Evolutionary conservation across 257 asterid species (phyloP).

Genomic region (Salvia miltiorrhiza): DNA sequence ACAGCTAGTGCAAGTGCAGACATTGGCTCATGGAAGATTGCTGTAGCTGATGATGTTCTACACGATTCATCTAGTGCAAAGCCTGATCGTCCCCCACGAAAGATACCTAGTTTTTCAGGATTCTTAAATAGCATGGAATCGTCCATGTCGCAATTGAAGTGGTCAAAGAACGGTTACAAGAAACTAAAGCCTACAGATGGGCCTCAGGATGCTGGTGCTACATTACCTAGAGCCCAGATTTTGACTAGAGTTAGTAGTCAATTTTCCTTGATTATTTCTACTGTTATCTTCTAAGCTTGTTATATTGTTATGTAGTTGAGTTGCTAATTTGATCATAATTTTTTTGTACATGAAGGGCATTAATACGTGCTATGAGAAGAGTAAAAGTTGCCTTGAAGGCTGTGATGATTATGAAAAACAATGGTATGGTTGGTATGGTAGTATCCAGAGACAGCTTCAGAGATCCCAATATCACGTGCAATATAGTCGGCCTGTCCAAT

Average conservation of each 20-base stretch:
- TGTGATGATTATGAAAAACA: conserved; percentile 69
- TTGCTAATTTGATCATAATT: conserved; percentile 10
- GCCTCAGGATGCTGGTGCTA: conserved; percentile 43
- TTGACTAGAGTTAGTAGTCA: conserved; percentile 50
- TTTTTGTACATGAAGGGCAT: conserved; percentile 40
- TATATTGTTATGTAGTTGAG: neutral
- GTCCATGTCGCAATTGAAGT: conserved; percentile 60
- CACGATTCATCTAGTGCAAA: conserved; percentile 36
- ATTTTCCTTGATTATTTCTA: conserved; percentile 4
- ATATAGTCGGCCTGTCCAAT: conserved; percentile 69
- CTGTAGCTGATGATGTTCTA: conserved; percentile 43
- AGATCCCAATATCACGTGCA: conserved; percentile 87
- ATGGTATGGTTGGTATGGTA: conserved; percentile 76
- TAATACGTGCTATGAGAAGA: conserved; percentile 54
- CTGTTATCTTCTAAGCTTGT: neutral
- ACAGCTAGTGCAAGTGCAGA: conserved; percentile 96
- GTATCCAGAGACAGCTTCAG: conserved; percentile 76
- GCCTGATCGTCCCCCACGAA: conserved; percentile 53
- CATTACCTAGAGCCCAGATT: conserved; percentile 54
- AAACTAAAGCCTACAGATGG: conserved; percentile 55
- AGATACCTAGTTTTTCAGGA: conserved; percentile 76
- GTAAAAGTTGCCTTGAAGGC: conserved; percentile 67
- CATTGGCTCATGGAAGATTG: conserved; percentile 70
- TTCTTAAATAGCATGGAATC: conserved; percentile 68
- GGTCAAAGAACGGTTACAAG: conserved; percentile 76